Evolutionary conservation across 2,329 filamentous ascomycete genomes (phyloP).

Genomic region (Ophiostoma pallidulum): DNA sequence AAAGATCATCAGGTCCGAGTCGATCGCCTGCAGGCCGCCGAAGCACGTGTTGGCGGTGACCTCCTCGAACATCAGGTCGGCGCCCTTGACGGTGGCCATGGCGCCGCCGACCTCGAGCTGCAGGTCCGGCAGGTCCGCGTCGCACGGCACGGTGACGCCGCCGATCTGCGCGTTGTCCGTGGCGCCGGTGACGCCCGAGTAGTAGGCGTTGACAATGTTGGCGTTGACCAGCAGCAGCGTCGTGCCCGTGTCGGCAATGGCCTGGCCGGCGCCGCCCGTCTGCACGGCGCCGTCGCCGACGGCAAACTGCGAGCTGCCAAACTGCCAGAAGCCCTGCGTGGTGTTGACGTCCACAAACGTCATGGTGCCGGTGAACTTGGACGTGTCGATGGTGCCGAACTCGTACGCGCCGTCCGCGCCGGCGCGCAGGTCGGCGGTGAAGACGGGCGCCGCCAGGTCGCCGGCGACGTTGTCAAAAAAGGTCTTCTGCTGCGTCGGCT

Average conservation of each 20-base stretch:
- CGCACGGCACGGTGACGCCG: conserved; percentile 39
- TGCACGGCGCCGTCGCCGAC: conserved; percentile 37
- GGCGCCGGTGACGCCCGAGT: conserved; percentile 36
- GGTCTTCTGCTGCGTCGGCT: conserved; percentile 55
- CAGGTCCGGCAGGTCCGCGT: conserved; percentile 37
- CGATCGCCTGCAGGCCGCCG: conserved; percentile 55
- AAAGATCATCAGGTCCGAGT: conserved; percentile 49
- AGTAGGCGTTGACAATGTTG: conserved; percentile 40
- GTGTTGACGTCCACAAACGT: conserved; percentile 53
- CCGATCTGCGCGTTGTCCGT: conserved; percentile 29
- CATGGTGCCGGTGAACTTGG: conserved; percentile 54
- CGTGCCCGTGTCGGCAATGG: conserved; percentile 51
- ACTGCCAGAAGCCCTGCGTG: conserved; percentile 60
- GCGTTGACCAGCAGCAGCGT: conserved; percentile 52
- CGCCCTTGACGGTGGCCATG: conserved; percentile 47
- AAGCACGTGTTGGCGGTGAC: conserved; percentile 50
- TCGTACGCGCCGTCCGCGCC: conserved; percentile 56
- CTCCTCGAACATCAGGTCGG: conserved; percentile 43
- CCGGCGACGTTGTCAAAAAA: conserved; percentile 61
- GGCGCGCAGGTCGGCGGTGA: conserved; percentile 60
- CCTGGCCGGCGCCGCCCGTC: conserved; percentile 31
- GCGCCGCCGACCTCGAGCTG: conserved; percentile 46
- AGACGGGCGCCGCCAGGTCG: conserved; percentile 54
- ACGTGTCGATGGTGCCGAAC: conserved; percentile 59
- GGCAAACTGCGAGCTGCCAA: conserved; percentile 46